These are phyloP conservation scores for Bretziella fagacearum DNA, from an alignment of 2,329 filamentous ascomycete genomes.

Conservation along the genomic window DNA sequence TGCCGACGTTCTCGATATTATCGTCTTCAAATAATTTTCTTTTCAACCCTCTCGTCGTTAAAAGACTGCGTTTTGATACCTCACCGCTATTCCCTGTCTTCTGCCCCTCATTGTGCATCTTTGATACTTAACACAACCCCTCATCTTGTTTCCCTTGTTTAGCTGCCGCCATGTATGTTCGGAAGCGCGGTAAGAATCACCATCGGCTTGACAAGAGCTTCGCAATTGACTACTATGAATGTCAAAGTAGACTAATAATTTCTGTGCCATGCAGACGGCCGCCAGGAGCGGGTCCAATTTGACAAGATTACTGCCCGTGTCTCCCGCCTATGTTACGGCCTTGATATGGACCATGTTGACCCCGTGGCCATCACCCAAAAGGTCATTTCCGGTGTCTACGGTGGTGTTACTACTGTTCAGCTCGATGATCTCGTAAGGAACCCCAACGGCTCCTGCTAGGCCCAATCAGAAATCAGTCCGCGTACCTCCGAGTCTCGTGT, in stretches of 20 bases:
- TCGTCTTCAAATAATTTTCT: slow-evolving; percentile 1
- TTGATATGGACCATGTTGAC: slow-evolving; percentile 89
- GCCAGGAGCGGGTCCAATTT: slow-evolving; percentile 99
- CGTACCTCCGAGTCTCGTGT: background rate
- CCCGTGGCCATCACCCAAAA: slow-evolving; percentile 97
- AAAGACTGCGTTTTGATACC: slow-evolving; percentile 14
- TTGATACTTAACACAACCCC: slow-evolving; percentile 7
- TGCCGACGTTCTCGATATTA: background rate
- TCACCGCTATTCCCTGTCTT: slow-evolving; percentile 14
- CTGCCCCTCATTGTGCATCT: slow-evolving; percentile 14
- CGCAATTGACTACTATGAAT: background rate
- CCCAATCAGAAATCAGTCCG: too few relatives aligned
- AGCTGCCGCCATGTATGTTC: slow-evolving; percentile 39
- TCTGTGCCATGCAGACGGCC: slow-evolving; percentile 60
- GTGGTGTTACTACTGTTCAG: slow-evolving; percentile 91
- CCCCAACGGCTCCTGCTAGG: too few relatives aligned
- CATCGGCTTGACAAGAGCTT: background rate
- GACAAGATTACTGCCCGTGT: slow-evolving; percentile 99
- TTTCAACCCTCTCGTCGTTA: slow-evolving; percentile 9
- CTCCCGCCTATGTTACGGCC: slow-evolving; percentile 90
- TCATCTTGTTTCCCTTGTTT: slow-evolving; percentile 15
- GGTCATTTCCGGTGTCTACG: slow-evolving; percentile 97
- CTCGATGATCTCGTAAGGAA: slow-evolving; percentile 88
- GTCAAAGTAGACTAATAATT: background rate
- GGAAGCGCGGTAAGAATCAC: slow-evolving; percentile 39